Conservation (phyloP, 148 eudicot genomes). For the Cornus florida region DNA sequence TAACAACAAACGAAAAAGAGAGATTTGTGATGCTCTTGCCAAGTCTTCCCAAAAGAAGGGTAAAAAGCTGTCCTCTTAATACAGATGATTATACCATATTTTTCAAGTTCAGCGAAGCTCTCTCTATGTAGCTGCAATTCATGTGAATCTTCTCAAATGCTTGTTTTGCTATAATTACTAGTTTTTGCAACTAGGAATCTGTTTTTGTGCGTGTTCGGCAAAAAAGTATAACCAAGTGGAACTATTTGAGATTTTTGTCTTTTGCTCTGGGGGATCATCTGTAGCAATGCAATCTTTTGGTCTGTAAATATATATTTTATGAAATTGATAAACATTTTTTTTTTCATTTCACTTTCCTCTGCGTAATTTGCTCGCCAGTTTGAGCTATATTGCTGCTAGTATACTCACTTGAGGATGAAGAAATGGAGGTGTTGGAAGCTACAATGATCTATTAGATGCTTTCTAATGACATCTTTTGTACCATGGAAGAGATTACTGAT, state of each 20-base stretch:
- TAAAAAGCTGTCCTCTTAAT: slow-evolving; percentile 40
- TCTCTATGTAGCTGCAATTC: background rate
- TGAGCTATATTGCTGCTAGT: too few relatives aligned
- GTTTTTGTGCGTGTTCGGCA: too few relatives aligned
- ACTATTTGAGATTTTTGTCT: background rate
- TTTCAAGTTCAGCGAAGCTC: background rate
- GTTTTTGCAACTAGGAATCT: background rate
- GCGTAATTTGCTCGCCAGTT: too few relatives aligned
- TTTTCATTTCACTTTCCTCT: too few relatives aligned
- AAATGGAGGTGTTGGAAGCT: too few relatives aligned
- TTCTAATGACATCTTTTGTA: too few relatives aligned
- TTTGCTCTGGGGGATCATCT: background rate
- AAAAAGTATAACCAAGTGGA: background rate
- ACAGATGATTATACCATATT: background rate
- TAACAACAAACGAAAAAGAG: slow-evolving; percentile 54
- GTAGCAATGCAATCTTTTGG: background rate
- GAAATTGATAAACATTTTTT: too few relatives aligned
- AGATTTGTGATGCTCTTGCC: slow-evolving; percentile 50
- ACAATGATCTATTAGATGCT: too few relatives aligned
- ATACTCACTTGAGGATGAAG: too few relatives aligned
- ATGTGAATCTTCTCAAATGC: background rate
- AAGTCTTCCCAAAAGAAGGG: slow-evolving; percentile 66
- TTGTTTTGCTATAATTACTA: background rate
- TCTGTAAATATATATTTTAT: background rate
- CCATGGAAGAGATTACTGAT: too few relatives aligned